Percentiles rank a stretch among this genome's conserved stretches.
These are phyloP conservation scores for Xylaria sp. DNA, from an alignment of 2,329 filamentous ascomycete species.

Conservation along the genomic window DNA sequence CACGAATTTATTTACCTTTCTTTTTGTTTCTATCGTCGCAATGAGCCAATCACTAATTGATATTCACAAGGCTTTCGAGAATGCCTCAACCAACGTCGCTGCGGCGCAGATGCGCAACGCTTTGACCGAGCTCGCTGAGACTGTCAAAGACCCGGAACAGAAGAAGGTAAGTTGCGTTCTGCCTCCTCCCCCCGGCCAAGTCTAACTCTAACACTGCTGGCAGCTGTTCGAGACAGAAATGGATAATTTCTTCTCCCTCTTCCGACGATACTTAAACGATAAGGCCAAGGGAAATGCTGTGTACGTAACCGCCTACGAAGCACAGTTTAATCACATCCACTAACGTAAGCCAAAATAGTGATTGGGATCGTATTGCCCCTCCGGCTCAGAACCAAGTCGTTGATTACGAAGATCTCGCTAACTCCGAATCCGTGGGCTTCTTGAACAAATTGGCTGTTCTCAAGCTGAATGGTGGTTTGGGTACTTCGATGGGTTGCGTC, in stretches of 20 bases:
- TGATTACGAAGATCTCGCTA: constrained; percentile 89
- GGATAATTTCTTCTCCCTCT: constrained; percentile 99
- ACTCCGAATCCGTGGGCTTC: constrained; percentile 91
- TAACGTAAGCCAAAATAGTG: constrained; percentile 61
- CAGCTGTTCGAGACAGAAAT: constrained; percentile 98
- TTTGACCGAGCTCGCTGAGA: constrained; percentile 90
- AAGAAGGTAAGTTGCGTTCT: constrained; percentile 74
- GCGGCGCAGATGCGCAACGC: constrained; percentile 99
- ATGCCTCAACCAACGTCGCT: constrained; percentile 97
- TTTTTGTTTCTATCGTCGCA: not conserved
- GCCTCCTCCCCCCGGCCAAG: not conserved
- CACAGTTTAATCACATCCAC: constrained; percentile 3
- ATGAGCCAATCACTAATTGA: constrained; percentile 49
- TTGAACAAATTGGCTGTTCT: constrained; percentile 97
- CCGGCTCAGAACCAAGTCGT: constrained; percentile 94
- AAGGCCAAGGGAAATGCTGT: constrained; percentile 97
- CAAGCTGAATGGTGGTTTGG: constrained; percentile 98
- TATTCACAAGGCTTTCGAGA: constrained; percentile 88
- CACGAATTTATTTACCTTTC: not conserved
- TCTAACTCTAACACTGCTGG: constrained; percentile 27
- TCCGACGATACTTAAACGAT: constrained; percentile 97
- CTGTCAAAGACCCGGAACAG: constrained; percentile 80
- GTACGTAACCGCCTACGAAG: constrained; percentile 58
- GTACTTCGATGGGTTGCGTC: constrained; percentile 99
- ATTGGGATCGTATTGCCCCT: constrained; percentile 96